Conservation (phyloP, 164 flowering plant genomes). For the Magnolia sinica region DNA sequence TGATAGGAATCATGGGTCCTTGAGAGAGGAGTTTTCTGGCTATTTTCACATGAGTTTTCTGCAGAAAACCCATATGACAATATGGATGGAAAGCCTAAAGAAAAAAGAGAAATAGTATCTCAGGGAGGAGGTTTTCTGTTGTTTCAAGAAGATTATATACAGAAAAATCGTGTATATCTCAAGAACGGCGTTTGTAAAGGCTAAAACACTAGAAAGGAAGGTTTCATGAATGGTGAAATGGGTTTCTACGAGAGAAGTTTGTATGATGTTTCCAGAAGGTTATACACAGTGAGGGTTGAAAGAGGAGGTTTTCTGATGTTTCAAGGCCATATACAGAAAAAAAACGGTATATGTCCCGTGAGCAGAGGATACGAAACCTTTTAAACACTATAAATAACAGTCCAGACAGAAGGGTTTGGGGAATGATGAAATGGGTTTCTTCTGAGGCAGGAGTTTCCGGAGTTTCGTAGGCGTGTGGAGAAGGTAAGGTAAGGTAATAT, state of each 20-base stretch:
- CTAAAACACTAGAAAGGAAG: not conserved
- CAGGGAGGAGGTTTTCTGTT: not conserved
- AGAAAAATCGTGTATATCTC: not conserved
- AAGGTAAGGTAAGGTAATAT: too few relatives aligned
- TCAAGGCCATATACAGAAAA: not conserved
- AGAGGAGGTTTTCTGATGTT: not conserved
- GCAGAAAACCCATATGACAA: not conserved
- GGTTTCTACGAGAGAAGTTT: not conserved
- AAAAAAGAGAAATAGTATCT: not conserved
- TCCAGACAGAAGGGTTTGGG: not conserved
- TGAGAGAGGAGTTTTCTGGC: not conserved
- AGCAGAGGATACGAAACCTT: not conserved
- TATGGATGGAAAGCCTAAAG: not conserved
- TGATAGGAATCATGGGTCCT: not conserved
- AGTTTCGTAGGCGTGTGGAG: too few relatives aligned
- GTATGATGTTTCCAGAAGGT: not conserved
- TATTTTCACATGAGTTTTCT: not conserved
- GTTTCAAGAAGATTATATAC: not conserved
- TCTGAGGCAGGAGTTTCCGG: too few relatives aligned
- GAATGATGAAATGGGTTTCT: not conserved
- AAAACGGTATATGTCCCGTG: not conserved
- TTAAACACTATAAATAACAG: not conserved
- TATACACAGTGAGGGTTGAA: not conserved
- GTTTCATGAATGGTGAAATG: not conserved
- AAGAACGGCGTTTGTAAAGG: not conserved